Evolutionary conservation across 805 yeast species (phyloP).

Genomic region (Candida maltosa): DNA sequence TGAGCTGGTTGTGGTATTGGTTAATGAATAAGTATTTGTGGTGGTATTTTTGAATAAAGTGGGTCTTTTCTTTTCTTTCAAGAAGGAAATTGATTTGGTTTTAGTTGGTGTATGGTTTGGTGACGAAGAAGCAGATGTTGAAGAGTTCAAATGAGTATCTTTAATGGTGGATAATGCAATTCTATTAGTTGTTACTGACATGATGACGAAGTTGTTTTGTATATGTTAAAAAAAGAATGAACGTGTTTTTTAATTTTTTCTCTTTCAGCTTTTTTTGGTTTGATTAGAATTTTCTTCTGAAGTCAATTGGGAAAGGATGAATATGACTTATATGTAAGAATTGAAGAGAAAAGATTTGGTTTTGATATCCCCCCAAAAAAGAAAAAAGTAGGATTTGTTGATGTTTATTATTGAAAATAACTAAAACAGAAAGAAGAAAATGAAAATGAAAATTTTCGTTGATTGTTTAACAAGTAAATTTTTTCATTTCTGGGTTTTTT

Average conservation of each 20-base stretch:
- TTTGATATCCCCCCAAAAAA: too few species aligned
- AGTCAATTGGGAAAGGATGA: too few species aligned
- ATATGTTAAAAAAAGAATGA: neutral
- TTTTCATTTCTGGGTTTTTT: too few species aligned
- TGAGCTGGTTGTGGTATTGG: too few species aligned
- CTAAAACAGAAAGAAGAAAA: too few species aligned
- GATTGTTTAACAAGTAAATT: too few species aligned
- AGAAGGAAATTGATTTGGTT: slow-evolving; percentile 3
- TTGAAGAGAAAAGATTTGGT: too few species aligned
- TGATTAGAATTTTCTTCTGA: too few species aligned
- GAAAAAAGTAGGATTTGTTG: too few species aligned
- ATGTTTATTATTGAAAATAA: too few species aligned
- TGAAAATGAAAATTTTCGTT: too few species aligned
- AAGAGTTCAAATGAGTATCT: slow-evolving; percentile 23
- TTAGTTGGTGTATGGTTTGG: neutral
- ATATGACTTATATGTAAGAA: too few species aligned
- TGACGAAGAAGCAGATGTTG: slow-evolving; percentile 3
- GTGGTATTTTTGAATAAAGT: slow-evolving; percentile 1
- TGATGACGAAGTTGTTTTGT: neutral
- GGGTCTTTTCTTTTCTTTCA: slow-evolving; percentile 7
- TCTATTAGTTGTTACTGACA: slow-evolving; percentile 21
- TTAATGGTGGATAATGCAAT: slow-evolving; percentile 37
- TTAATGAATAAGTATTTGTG: neutral
- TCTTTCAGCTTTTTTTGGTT: neutral
- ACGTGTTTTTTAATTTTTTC: neutral